Evolutionary conservation across 2,329 filamentous ascomycete genomes (phyloP), one percentile per base, ranked within the genome.

Genomic region (Lasiodiplodia hormozganensis): DNA sequence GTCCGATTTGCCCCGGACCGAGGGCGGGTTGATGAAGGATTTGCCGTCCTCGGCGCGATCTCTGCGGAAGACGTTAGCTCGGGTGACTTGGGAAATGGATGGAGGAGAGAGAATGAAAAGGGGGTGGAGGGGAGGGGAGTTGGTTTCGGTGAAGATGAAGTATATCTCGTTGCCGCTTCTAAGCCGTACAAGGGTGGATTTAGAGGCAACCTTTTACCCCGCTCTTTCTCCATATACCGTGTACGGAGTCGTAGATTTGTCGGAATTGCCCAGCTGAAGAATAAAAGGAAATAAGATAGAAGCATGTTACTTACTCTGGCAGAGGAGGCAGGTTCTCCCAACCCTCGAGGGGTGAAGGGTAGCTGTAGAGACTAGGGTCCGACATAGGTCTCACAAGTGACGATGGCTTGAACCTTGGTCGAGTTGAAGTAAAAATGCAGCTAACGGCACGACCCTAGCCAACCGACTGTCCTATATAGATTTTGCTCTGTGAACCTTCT

Each of bases 31-130:
- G 65, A 87, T 83, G 72, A 88, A 87, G 62, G 91, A 93, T 81
- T 96, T 97, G 58, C 92, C 92, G 77, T 97, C 92, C 47, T 86
- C 87, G 57, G 85, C 84, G 71, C 81, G 85, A 72, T 92, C 89
- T 40, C 85, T 87, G 23, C 54, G 28, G 62, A 11, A 3, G 25
- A 3, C 4, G 47, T 65, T 7, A 40, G 47, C 8, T n/a, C 4
- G 21, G 52, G 10, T 54, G 12, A 28, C 21, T 54, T 18, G 36
- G 16, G 11, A 16, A 10, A 28, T n/a, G 10, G 8, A 38, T 11
- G 49, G 31, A 16, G 6, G 62, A 18, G 34, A 14, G 34, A 14
- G 21, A 16, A 18, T 11, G 21, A 34, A 47, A 12, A 14, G 36
- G 38, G n/a, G 57, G 21, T 14, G 57, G 14, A 28, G 14, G n/a